Evolutionary conservation across 768 basidiomycete genomes (phyloP).

Genomic region (Pisolithus microcarpus): DNA sequence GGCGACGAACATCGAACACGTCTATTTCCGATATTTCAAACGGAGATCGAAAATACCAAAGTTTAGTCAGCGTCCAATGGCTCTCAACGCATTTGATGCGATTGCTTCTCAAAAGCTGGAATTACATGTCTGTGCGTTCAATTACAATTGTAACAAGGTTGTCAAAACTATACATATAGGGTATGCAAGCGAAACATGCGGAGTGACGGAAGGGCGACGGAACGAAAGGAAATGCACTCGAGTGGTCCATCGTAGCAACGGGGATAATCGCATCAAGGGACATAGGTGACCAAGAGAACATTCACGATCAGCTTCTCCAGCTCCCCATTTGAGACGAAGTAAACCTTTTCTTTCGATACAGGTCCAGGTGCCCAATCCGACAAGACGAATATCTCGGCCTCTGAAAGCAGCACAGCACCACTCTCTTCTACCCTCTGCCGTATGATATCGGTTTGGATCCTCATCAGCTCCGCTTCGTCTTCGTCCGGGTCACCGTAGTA

Average conservation of each 20-base stretch:
- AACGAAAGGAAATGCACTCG: not conserved
- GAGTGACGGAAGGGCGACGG: not conserved
- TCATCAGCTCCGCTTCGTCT: conserved; percentile 27
- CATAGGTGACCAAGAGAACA: conserved; percentile 61
- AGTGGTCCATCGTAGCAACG: not conserved
- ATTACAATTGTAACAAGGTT: not conserved
- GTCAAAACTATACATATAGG: too few relatives aligned
- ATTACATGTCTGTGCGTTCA: not conserved
- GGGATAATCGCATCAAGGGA: conserved; percentile 38
- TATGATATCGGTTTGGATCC: conserved; percentile 31
- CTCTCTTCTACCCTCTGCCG: conserved; percentile 55
- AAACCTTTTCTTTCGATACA: conserved; percentile 60
- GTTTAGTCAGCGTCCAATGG: conserved; percentile 10
- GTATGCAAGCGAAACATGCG: not conserved
- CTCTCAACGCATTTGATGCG: not conserved
- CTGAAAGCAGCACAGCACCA: conserved; percentile 56
- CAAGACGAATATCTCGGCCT: conserved; percentile 55
- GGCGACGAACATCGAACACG: conserved; percentile 24
- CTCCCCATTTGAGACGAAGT: conserved; percentile 58
- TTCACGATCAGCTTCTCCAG: conserved; percentile 73
- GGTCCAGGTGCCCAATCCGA: conserved; percentile 43
- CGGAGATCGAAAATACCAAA: conserved; percentile 13
- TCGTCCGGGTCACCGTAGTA: conserved; percentile 36
- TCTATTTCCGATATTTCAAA: conserved; percentile 8
- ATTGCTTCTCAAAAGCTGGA: not conserved